phyloP scores from a whole-genome alignment of 139 green algal genomes.

The Chlamydomonas sphaeroides region DNA sequence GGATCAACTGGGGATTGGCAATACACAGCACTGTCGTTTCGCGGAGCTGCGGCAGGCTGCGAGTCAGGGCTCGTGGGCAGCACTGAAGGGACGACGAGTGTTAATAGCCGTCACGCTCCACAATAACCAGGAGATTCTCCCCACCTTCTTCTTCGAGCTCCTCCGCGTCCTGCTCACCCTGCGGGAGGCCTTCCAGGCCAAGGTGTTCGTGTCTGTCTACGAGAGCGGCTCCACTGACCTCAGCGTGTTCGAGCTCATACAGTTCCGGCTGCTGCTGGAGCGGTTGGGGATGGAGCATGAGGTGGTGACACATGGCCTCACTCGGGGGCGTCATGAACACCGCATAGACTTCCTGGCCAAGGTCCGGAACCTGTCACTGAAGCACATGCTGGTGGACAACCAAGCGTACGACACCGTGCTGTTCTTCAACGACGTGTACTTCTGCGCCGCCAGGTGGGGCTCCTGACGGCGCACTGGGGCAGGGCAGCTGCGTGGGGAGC shows the following conservation, averaged over 20 bases:
- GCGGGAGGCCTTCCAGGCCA: background rate
- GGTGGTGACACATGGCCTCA: background rate
- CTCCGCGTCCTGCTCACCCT: background rate
- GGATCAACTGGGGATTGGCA: too few relatives aligned
- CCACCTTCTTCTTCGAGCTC: constrained; percentile 48
- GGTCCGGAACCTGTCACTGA: constrained; percentile 44
- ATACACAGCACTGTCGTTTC: too few relatives aligned
- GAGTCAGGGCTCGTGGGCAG: too few relatives aligned
- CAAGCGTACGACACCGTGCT: constrained; percentile 35
- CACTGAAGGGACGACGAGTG: too few relatives aligned
- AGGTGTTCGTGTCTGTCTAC: constrained; percentile 54
- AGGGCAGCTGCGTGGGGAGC: too few relatives aligned
- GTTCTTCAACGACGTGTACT: constrained; percentile 66
- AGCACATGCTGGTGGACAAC: constrained; percentile 9
- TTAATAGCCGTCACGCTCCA: too few relatives aligned
- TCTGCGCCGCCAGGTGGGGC: constrained; percentile 33
- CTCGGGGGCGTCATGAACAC: constrained; percentile 2
- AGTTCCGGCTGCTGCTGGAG: constrained; percentile 8
- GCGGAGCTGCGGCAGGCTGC: too few relatives aligned
- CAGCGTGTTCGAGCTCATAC: background rate
- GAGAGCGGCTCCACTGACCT: constrained; percentile 60
- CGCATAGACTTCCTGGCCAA: constrained; percentile 54
- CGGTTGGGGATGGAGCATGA: background rate
- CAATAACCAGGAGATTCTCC: too few relatives aligned
- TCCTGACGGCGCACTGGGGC: too few relatives aligned